Conservation (phyloP, 192 early-diverging fungal species). For the Phlyctochytrium bullatum region DNA sequence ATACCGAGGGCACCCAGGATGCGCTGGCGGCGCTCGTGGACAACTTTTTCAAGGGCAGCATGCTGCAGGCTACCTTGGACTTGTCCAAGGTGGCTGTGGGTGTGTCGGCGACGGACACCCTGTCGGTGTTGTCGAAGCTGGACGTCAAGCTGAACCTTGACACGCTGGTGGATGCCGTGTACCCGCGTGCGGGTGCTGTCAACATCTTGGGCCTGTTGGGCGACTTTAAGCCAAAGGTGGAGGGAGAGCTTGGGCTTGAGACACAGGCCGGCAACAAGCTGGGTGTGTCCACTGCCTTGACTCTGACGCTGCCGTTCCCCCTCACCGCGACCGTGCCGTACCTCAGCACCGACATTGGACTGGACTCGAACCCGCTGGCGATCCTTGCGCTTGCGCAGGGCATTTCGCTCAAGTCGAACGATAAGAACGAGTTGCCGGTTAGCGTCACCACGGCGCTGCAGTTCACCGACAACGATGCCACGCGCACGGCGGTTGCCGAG, state of each 20-base stretch:
- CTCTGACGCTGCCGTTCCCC: not conserved
- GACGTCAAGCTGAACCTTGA: not conserved
- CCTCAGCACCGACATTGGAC: conserved; percentile 1
- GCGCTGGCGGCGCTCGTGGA: not conserved
- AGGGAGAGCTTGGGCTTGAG: not conserved
- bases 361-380: not conserved
- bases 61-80: not conserved
- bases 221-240: not conserved
- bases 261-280: not conserved
- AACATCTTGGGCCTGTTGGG: not conserved
- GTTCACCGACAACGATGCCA: not conserved
- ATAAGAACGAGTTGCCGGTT: not conserved
- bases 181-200: not conserved
- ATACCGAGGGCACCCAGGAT: not conserved
- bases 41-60: not conserved
- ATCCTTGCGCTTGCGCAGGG: not conserved
- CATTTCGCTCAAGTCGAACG: not conserved
- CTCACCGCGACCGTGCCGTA: not conserved
- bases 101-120: not conserved
- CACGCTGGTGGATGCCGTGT: not conserved
- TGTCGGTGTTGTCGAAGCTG: not conserved
- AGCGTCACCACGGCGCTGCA: not conserved
- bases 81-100: not conserved
- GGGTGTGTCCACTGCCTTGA: not conserved
- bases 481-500: not conserved